These are phyloP conservation scores for Stromatinia cepivora DNA, from an alignment of 2,329 filamentous ascomycete genomes.

Conservation along the genomic window DNA sequence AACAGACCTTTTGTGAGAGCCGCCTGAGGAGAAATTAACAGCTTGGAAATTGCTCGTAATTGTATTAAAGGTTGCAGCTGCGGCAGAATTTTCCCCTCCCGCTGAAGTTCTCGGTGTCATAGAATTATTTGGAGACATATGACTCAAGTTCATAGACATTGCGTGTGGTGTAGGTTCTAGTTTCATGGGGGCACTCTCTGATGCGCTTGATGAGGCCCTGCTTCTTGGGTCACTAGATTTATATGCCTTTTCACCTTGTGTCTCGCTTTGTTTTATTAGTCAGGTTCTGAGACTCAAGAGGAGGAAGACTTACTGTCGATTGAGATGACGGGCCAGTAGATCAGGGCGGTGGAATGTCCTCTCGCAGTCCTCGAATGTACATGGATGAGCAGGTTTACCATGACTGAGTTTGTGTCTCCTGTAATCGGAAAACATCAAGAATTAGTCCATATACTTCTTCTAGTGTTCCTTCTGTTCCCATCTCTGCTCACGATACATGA, in stretches of 20 bases:
- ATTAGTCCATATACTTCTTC: neutral
- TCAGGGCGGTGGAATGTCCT: slow-evolving; percentile 60
- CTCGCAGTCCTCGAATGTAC: slow-evolving; percentile 55
- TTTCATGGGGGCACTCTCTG: slow-evolving; percentile 30
- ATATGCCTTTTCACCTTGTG: slow-evolving; percentile 47
- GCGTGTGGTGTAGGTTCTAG: slow-evolving; percentile 10
- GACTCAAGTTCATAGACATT: slow-evolving; percentile 19
- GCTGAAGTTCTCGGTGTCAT: slow-evolving; percentile 33
- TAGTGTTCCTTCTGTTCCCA: neutral
- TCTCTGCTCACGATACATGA: neutral
- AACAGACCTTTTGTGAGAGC: slow-evolving; percentile 30
- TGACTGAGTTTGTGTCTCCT: slow-evolving; percentile 64
- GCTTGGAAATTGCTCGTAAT: slow-evolving; percentile 33
- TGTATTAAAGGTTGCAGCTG: slow-evolving; percentile 31
- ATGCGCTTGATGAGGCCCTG: slow-evolving; percentile 36
- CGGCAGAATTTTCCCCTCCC: slow-evolving; percentile 32
- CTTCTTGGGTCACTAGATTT: slow-evolving; percentile 35
- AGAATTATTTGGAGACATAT: slow-evolving; percentile 31
- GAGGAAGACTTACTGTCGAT: slow-evolving; percentile 49
- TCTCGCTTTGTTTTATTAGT: slow-evolving; percentile 44
- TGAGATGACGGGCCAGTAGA: slow-evolving; percentile 57
- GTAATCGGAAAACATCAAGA: neutral
- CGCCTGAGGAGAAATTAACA: slow-evolving; percentile 30
- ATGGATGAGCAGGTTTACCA: slow-evolving; percentile 53
- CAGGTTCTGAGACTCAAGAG: neutral